Conservation (phyloP, 176 grass and related monocot species). For the Raddia guianensis region DNA sequence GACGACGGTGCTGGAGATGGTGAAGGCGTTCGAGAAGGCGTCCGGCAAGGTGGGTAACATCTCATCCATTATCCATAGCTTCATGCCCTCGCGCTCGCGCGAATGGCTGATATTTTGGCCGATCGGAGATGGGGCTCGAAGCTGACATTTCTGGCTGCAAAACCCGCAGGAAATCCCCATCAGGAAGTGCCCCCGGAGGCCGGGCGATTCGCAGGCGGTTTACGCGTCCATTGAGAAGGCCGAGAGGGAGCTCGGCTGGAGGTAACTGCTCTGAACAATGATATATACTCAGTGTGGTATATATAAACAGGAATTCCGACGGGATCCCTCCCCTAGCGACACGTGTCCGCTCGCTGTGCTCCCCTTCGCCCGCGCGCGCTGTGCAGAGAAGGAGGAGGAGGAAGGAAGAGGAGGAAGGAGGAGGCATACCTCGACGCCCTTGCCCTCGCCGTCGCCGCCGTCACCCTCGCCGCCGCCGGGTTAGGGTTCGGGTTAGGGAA, state of each 20-base stretch:
- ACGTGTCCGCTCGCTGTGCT: no score
- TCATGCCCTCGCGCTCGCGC: neutral
- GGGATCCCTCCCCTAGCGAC: no score
- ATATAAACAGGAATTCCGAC: no score
- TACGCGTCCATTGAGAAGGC: constrained; percentile 84
- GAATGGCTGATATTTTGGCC: neutral
- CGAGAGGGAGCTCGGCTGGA: constrained; percentile 76
- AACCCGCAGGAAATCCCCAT: constrained; percentile 76
- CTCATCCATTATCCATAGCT: neutral
- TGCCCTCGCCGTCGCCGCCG: no score
- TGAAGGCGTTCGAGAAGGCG: constrained; percentile 76
- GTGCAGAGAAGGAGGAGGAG: no score
- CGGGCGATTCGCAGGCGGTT: constrained; percentile 76
- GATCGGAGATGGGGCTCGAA: neutral
- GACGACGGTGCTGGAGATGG: constrained; percentile 90
- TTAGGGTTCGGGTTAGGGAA: no score
- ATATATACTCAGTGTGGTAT: no score
- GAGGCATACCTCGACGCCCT: no score
- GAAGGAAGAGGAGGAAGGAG: no score
- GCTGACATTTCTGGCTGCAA: constrained; percentile 45
- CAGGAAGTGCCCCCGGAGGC: constrained; percentile 74
- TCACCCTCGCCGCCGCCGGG: no score
- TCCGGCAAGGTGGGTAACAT: constrained; percentile 89
- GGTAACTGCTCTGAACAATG: constrained; percentile 43
- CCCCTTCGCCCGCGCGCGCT: no score